A percentile compares a stretch with the other conserved stretches of the same genome.
phyloP scores from a whole-genome alignment of 768 basidiomycete genomes.

The Coprinopsis cinerea region DNA sequence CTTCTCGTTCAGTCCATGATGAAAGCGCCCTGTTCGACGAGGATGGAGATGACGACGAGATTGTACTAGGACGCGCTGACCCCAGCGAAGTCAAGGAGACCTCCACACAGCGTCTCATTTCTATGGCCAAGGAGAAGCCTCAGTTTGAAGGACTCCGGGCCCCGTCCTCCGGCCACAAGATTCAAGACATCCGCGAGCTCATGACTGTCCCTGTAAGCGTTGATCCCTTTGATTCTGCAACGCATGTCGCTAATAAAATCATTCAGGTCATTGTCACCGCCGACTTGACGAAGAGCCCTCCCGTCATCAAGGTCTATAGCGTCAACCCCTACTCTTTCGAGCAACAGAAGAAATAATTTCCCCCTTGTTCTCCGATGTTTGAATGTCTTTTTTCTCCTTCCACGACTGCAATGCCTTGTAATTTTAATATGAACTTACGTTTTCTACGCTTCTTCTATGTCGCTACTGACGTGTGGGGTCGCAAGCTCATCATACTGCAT shows the following conservation, averaged over 20 bases:
- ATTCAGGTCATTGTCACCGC: constrained; percentile 87
- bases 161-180: constrained; percentile 77
- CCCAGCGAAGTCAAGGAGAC: constrained; percentile 35
- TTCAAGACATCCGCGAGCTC: constrained; percentile 91
- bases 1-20: constrained; percentile 77
- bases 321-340: constrained; percentile 67
- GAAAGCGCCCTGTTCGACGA: constrained; percentile 87
- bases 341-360: background rate
- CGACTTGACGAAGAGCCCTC: constrained; percentile 92
- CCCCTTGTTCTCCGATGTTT: background rate
- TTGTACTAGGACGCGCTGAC: constrained; percentile 62
- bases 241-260: constrained; percentile 11
- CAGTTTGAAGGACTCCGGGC: constrained; percentile 79
- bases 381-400: background rate
- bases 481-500: background rate
- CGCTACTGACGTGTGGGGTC: background rate
- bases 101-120: constrained; percentile 73
- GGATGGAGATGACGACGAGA: constrained; percentile 78
- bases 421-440: too few species aligned
- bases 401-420: too few species aligned
- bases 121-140: constrained; percentile 69
- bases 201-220: constrained; percentile 85
- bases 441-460: background rate
- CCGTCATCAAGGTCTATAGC: constrained; percentile 96
- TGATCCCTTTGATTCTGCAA: background rate